phyloP scores from a whole-genome alignment of 257 asterid species.

The Solanum bukasovii region DNA sequence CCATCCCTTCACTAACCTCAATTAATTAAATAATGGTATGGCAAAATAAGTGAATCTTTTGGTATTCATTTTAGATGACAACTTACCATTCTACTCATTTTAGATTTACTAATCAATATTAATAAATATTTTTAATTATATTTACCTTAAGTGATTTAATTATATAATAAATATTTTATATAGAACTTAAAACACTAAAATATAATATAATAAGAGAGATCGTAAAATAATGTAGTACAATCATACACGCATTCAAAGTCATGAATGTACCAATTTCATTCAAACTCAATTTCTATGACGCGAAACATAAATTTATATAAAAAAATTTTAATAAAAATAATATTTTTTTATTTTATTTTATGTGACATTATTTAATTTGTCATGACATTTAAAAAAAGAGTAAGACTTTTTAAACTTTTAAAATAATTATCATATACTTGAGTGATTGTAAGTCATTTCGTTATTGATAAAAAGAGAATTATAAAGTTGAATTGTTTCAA shows the following conservation, averaged over 20 bases:
- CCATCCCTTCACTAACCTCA: neutral
- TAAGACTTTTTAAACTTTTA: no score
- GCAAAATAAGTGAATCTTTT: neutral
- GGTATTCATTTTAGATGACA: neutral
- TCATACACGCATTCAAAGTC: neutral
- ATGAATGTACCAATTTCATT: neutral
- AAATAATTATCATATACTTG: no score
- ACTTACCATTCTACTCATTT: neutral
- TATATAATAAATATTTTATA: neutral
- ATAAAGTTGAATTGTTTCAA: no score
- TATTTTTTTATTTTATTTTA: no score
- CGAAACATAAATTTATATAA: no score
- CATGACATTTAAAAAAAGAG: neutral
- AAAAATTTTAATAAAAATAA: no score
- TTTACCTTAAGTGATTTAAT: neutral
- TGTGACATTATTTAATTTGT: no score
- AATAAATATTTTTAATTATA: neutral
- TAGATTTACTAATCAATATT: neutral
- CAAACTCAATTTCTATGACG: neutral
- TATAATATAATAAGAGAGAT: neutral
- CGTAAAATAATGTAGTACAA: neutral
- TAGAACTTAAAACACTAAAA: neutral
- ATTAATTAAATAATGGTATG: neutral
- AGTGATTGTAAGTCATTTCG: no score
- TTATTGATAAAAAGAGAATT: no score